Evolutionary conservation across 345 rosid genomes (phyloP).

Genomic region (Gossypium longicalyx): DNA sequence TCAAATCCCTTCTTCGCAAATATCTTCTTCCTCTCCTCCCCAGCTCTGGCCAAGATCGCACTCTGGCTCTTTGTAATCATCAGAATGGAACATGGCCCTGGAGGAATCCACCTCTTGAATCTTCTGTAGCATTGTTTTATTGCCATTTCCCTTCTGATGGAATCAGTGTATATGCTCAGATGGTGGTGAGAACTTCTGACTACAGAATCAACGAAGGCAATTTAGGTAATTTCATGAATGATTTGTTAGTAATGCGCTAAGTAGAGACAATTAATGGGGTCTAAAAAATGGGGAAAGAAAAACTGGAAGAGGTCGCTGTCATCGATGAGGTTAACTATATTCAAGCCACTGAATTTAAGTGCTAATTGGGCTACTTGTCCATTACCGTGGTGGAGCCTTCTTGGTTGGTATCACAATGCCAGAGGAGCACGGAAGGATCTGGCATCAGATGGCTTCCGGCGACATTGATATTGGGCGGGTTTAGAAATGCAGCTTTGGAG

Average conservation of each 20-base stretch:
- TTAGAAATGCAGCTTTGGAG: conserved; percentile 59
- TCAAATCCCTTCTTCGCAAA: conserved; percentile 78
- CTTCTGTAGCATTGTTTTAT: conserved; percentile 15
- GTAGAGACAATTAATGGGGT: conserved; percentile 75
- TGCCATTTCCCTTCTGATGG: conserved; percentile 81
- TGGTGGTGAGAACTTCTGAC: conserved; percentile 73
- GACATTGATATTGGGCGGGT: conserved; percentile 67
- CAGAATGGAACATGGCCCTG: conserved; percentile 96
- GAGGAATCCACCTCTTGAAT: conserved; percentile 44
- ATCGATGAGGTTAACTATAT: conserved; percentile 89
- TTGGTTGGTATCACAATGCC: conserved; percentile 73
- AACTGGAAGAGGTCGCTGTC: conserved; percentile 59
- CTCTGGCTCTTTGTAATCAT: conserved; percentile 74
- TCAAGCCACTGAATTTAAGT: conserved; percentile 87
- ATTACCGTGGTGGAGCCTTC: conserved; percentile 42
- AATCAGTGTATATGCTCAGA: conserved; percentile 77
- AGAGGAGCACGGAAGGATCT: conserved; percentile 43
- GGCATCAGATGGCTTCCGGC: conserved; percentile 78
- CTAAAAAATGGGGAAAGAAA: conserved; percentile 22
- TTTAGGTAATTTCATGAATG: too few species aligned
- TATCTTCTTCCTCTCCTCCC: conserved; percentile 73
- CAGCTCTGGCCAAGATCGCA: conserved; percentile 43
- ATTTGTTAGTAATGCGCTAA: neutral
- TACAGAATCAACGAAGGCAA: conserved; percentile 90
- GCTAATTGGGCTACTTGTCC: conserved; percentile 67